Conservation (phyloP, 495 filamentous ascomycete species). For the Penicillium coffeae region DNA sequence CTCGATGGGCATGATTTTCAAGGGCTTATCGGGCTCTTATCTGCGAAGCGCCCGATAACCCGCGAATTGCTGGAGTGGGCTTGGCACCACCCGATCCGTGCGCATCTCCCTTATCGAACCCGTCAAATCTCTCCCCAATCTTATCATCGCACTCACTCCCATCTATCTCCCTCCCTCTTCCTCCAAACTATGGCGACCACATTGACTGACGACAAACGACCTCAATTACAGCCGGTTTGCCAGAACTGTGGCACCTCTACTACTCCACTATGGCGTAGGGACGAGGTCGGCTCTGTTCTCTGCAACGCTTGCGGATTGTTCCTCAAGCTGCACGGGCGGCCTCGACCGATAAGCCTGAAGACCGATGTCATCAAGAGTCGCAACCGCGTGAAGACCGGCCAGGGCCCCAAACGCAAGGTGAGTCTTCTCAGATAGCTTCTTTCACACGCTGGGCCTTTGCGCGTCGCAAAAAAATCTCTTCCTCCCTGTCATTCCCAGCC, state of each 20-base stretch:
- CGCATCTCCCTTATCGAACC: conserved; percentile 40
- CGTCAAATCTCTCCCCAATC: conserved; percentile 49
- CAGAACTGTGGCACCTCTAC: conserved; percentile 96
- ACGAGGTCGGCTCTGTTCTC: conserved; percentile 94
- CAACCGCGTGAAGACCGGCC: conserved; percentile 92
- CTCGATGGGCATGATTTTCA: conserved; percentile 23
- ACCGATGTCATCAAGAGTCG: conserved; percentile 99
- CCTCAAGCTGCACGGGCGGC: conserved; percentile 89
- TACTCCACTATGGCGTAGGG: conserved; percentile 93
- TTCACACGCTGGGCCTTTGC: background rate
- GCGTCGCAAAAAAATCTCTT: background rate
- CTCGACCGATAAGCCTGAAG: conserved; percentile 93
- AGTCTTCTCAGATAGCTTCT: conserved; percentile 22
- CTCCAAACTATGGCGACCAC: conserved; percentile 51
- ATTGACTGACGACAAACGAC: conserved; percentile 53
- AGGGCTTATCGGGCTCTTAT: conserved; percentile 18
- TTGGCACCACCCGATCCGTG: conserved; percentile 40
- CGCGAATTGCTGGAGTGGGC: conserved; percentile 23
- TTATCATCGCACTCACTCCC: conserved; percentile 39
- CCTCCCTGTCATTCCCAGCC: conserved; percentile 2
- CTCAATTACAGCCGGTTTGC: conserved; percentile 83
- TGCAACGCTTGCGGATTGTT: conserved; percentile 99
- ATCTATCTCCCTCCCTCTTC: conserved; percentile 17
- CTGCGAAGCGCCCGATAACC: conserved; percentile 27
- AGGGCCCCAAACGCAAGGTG: conserved; percentile 87